Evolutionary conservation across 768 basidiomycete species (phyloP).

Genomic region (Mycena filopes): DNA sequence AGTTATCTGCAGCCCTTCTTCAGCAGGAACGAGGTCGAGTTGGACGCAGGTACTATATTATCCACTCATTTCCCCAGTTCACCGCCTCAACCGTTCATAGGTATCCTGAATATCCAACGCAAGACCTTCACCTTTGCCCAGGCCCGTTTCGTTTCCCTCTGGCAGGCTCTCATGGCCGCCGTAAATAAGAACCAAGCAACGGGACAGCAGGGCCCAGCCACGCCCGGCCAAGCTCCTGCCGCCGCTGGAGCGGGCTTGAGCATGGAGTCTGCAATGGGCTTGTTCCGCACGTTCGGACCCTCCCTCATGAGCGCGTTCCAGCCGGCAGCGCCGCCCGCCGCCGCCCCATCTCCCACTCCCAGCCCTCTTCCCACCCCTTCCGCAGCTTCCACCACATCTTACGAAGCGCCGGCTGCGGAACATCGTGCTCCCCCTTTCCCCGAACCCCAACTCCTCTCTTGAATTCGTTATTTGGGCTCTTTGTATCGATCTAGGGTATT

Average conservation of each 20-base stretch:
- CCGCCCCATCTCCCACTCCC: conserved; percentile 5
- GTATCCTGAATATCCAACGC: conserved; percentile 61
- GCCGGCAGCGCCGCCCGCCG: conserved; percentile 21
- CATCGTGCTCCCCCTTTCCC: conserved; percentile 50
- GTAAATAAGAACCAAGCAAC: conserved; percentile 52
- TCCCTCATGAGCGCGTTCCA: conserved; percentile 48
- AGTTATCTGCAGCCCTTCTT: conserved; percentile 72
- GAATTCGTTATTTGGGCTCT: background rate
- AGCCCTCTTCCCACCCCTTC: conserved; percentile 21
- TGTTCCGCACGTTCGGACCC: conserved; percentile 56
- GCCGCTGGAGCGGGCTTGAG: conserved; percentile 28
- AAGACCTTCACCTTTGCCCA: conserved; percentile 68
- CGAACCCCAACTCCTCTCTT: conserved; percentile 44
- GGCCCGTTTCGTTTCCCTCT: conserved; percentile 57
- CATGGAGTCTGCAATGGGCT: conserved; percentile 45
- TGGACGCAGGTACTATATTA: conserved; percentile 58
- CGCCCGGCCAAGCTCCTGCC: conserved; percentile 38
- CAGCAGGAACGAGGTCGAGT: conserved; percentile 62
- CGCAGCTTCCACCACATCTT: conserved; percentile 29
- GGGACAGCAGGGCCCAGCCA: conserved; percentile 37
- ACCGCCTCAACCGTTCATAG: conserved; percentile 7
- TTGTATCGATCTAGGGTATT: conserved; percentile 2
- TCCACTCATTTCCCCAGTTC: background rate
- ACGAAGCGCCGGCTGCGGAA: conserved; percentile 30
- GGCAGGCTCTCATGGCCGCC: conserved; percentile 57